These are phyloP conservation scores for Aspergillus mulundensis DNA, from an alignment of 495 filamentous ascomycete species.

Conservation along the genomic window DNA sequence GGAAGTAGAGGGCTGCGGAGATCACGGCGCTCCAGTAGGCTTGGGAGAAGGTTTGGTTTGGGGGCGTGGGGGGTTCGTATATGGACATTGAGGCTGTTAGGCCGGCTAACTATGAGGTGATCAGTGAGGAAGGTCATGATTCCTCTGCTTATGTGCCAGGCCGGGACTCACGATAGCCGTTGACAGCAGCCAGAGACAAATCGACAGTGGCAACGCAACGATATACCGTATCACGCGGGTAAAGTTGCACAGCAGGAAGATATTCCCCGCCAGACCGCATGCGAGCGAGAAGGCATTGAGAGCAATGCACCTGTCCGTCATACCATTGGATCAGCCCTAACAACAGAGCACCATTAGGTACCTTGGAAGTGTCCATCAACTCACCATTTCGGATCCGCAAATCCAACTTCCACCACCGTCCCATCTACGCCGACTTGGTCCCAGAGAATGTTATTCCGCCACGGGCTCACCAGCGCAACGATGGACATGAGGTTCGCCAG, in stretches of 20 bases:
- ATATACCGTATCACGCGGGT: conserved; percentile 75
- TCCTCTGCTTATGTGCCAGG: background rate
- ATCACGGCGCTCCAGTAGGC: conserved; percentile 76
- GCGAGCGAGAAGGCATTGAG: conserved; percentile 65
- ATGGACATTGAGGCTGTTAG: conserved; percentile 57
- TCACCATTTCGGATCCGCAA: conserved; percentile 50
- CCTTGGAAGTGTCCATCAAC: background rate
- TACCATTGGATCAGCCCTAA: no score
- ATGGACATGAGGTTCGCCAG: conserved; percentile 76
- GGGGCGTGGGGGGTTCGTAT: conserved; percentile 54
- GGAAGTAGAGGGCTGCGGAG: conserved; percentile 60
- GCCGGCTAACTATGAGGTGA: conserved; percentile 41
- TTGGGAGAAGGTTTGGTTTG: conserved; percentile 62
- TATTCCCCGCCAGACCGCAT: conserved; percentile 64
- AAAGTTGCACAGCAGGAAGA: conserved; percentile 80
- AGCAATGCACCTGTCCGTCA: conserved; percentile 34
- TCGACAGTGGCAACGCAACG: conserved; percentile 64
- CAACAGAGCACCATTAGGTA: background rate
- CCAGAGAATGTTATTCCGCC: conserved; percentile 49
- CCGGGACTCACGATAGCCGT: conserved; percentile 55
- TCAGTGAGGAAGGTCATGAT: conserved; percentile 25
- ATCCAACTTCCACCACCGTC: conserved; percentile 20
- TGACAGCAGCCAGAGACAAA: conserved; percentile 50
- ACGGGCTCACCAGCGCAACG: conserved; percentile 49
- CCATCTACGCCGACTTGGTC: conserved; percentile 23